Conservation (phyloP, 176 grass and related monocot species). For the Tillandsia leiboldiana region DNA sequence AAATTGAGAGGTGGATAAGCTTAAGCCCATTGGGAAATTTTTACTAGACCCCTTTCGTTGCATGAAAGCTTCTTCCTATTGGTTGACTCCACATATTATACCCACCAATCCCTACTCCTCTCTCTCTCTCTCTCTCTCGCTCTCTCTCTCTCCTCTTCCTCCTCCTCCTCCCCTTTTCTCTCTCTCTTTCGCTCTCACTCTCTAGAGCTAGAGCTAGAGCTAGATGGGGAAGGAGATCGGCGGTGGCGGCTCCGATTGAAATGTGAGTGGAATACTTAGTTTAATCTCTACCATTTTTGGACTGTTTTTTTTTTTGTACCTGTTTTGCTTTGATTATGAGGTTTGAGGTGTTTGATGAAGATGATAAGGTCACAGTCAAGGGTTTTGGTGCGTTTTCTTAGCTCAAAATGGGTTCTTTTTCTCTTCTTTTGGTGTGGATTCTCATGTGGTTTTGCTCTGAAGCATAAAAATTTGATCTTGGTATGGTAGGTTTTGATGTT, state of each 20-base stretch:
- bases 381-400: background rate
- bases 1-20: background rate
- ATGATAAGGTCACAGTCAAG: no score
- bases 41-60: background rate
- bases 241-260: slow-evolving; percentile 11
- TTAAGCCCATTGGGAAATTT: background rate
- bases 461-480: background rate
- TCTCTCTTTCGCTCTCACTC: slow-evolving; percentile 12
- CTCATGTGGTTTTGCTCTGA: background rate
- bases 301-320: background rate
- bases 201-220: background rate
- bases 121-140: no score
- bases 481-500: background rate
- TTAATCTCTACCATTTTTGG: background rate
- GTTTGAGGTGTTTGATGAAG: no score
- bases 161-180: slow-evolving; percentile 9
- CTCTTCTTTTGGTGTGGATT: background rate
- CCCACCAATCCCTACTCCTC: no score
- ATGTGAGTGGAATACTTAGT: slow-evolving; percentile 14
- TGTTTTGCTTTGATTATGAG: background rate
- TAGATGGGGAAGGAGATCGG: slow-evolving; percentile 18
- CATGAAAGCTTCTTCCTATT: slow-evolving; percentile 21
- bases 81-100: background rate
- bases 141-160: background rate
- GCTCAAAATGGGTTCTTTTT: background rate